These are phyloP conservation scores for Sutorius australiensis DNA, from an alignment of 768 basidiomycete species.

Conservation along the genomic window DNA sequence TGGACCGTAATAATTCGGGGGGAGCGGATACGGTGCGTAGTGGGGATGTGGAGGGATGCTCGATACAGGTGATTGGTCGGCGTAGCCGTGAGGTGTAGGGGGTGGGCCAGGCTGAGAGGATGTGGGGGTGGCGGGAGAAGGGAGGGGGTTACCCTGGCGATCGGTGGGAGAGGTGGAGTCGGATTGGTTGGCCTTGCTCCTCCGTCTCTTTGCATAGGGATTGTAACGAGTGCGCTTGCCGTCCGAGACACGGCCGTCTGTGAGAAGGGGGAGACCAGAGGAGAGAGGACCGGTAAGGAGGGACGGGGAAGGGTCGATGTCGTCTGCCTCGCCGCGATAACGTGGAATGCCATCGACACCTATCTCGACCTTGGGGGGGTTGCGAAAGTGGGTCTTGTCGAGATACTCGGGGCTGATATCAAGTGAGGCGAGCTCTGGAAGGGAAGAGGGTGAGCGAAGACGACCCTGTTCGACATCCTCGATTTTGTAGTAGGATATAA, in stretches of 20 bases:
- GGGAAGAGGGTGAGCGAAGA: constrained; percentile 80
- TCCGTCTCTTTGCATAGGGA: constrained; percentile 46
- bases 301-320: constrained; percentile 46
- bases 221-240: constrained; percentile 44
- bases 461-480: constrained; percentile 89
- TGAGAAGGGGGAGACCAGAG: constrained; percentile 46
- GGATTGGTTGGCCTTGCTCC: constrained; percentile 27
- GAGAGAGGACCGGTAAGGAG: constrained; percentile 42
- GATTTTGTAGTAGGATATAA: constrained; percentile 92
- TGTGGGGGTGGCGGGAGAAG: constrained; percentile 32
- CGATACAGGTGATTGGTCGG: constrained; percentile 27
- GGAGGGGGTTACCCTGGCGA: constrained; percentile 19
- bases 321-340: constrained; percentile 83
- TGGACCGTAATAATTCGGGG: constrained; percentile 31
- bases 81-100: constrained; percentile 24
- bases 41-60: constrained; percentile 26
- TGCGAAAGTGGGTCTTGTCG: constrained; percentile 86
- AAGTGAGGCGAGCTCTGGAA: constrained; percentile 82
- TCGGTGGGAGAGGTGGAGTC: constrained; percentile 33
- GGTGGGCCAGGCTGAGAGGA: constrained; percentile 23
- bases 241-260: constrained; percentile 43
- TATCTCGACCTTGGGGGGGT: constrained; percentile 84
- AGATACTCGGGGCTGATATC: constrained; percentile 87
- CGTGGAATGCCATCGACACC: constrained; percentile 78
- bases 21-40: constrained; percentile 33